Evolutionary conservation across 2,329 filamentous ascomycete genomes (phyloP), one percentile per base, ranked within the genome.

Genomic region (Colletotrichum sp.): DNA sequence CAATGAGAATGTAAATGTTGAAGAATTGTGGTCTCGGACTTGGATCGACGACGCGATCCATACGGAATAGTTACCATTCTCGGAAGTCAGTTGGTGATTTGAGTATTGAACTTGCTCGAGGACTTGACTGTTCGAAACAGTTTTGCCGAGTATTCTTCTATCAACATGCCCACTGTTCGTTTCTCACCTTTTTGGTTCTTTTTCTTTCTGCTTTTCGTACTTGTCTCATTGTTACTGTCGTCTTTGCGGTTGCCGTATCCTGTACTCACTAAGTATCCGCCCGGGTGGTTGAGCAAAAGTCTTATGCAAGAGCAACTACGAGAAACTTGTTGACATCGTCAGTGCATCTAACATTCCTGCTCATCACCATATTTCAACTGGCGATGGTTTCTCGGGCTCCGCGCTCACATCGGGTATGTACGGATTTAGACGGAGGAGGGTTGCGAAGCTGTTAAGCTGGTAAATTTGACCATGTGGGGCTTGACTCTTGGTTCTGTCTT

Each of bases 331-430:
- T 12, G 1, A n/a, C 19, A n/a, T 48, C 19, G 5, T 12, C 2
- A 4, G 0, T n/a, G 8, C 19, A n/a, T 48, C 5, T 48, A 1
- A 48, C 0, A 48, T n/a, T n/a, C 2, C 2, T n/a, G 19, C 19
- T n/a, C n/a, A 48, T 1, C 1, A n/a, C 1, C 19, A 27, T 22
- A 11, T 27, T 57, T 7, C 19, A 0, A 2, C 22, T 59, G 13
- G 55, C 16, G 22, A 19, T 59, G 55, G 1, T 59, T 2, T 48
- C 2, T 2, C 0, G 11, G 19, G 39, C 9, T 48, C 16, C 1
- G 36, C 16, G 19, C 19, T 48, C 8, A n/a, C 19, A n/a, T 48
- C 39, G 55, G 55, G 0, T 59, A 25, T 59, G 15, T 25, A 15
- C 55, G 55, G 55, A 59, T 28, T 59, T 59, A 59, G 27, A 28